A percentile compares a stretch with the other conserved stretches of the same genome.
These are phyloP conservation scores for Neolecta irregularis DNA, from an alignment of 1,139 yeast species.

Conservation along the genomic window DNA sequence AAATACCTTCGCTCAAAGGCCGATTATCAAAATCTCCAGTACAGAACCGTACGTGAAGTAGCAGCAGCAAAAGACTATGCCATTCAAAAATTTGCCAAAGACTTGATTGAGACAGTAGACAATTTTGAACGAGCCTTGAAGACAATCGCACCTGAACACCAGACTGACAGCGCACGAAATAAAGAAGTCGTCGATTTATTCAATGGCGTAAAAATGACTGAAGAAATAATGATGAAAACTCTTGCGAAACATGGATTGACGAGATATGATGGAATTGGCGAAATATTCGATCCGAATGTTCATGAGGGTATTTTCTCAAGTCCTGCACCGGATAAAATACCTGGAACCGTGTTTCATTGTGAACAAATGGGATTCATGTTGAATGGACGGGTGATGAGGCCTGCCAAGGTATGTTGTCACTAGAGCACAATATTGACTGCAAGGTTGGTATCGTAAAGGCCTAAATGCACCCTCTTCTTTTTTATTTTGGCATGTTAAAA, in stretches of 20 bases:
- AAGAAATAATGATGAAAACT: slow-evolving; percentile 74
- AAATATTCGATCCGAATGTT: slow-evolving; percentile 73
- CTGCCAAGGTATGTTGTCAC: slow-evolving; percentile 96
- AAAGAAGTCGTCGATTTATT: slow-evolving; percentile 47
- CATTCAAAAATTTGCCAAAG: slow-evolving; percentile 82
- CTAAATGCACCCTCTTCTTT: background rate
- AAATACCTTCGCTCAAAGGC: slow-evolving; percentile 73
- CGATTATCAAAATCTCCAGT: slow-evolving; percentile 86
- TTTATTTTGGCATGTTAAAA: background rate
- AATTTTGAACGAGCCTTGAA: slow-evolving; percentile 77
- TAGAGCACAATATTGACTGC: slow-evolving; percentile 28
- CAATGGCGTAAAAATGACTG: slow-evolving; percentile 87
- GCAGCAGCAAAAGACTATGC: slow-evolving; percentile 85
- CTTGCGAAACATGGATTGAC: slow-evolving; percentile 63
- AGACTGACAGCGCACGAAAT: slow-evolving; percentile 19
- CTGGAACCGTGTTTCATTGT: slow-evolving; percentile 86
- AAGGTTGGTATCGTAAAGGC: background rate
- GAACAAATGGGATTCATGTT: slow-evolving; percentile 82
- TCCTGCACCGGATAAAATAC: slow-evolving; percentile 76
- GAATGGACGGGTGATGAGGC: slow-evolving; percentile 79
- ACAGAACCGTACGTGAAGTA: slow-evolving; percentile 72
- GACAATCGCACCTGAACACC: slow-evolving; percentile 48
- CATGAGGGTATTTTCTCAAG: slow-evolving; percentile 91
- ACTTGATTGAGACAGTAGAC: slow-evolving; percentile 75
- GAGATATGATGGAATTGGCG: slow-evolving; percentile 72